phyloP scores from a whole-genome alignment of 768 basidiomycete genomes.

The Phylloporus sp. region DNA sequence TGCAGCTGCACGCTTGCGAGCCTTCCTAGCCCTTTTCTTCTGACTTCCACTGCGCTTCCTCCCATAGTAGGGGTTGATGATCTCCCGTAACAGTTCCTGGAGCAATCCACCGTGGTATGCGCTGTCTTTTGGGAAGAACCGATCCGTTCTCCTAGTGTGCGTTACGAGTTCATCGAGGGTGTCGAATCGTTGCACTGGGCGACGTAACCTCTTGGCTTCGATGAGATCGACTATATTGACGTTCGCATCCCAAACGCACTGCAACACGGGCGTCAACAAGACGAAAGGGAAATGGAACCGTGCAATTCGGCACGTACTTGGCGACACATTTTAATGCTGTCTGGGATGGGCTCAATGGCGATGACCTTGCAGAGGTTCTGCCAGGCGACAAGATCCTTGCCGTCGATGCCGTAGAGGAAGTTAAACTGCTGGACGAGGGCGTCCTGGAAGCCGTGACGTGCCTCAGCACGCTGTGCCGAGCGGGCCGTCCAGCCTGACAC shows the following conservation, averaged over 20 bases:
- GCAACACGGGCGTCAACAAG: too few relatives aligned
- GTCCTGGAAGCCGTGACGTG: constrained; percentile 10
- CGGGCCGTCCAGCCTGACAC: constrained; percentile 2
- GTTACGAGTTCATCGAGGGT: constrained; percentile 16
- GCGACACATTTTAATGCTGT: constrained; percentile 13
- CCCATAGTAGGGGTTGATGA: constrained; percentile 17
- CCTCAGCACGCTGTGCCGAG: neutral
- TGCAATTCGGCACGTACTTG: constrained; percentile 1
- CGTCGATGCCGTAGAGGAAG: constrained; percentile 16
- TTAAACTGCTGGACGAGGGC: constrained; percentile 28
- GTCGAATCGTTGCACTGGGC: constrained; percentile 18
- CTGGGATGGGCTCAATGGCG: constrained; percentile 13
- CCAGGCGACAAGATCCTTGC: constrained; percentile 16
- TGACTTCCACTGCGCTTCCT: constrained; percentile 17
- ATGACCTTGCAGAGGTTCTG: constrained; percentile 18
- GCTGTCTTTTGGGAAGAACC: constrained; percentile 28
- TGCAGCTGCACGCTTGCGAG: constrained; percentile 9
- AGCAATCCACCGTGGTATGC: constrained; percentile 30
- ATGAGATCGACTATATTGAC: constrained; percentile 34
- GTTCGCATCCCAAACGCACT: constrained; percentile 23
- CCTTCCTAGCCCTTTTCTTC: constrained; percentile 15
- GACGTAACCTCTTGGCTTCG: constrained; percentile 9
- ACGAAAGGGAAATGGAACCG: neutral
- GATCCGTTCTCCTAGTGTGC: constrained; percentile 18
- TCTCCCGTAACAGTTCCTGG: constrained; percentile 24